Evolutionary conservation across 352 stramenopile species (phyloP).

Genomic region (Globisporangium irregulare): DNA sequence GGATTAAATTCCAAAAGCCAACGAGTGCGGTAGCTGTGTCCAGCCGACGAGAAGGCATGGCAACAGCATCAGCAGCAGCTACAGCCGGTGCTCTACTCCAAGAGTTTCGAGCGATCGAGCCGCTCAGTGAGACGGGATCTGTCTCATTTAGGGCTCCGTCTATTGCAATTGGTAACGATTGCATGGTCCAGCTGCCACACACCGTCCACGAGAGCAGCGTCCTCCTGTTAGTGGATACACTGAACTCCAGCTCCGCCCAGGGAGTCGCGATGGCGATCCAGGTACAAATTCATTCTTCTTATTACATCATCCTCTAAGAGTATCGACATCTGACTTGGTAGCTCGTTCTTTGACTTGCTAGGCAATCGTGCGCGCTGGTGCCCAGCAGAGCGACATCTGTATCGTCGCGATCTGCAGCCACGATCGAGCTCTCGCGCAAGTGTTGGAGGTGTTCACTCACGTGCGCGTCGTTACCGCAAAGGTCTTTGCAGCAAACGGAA

Average conservation of each 20-base stretch:
- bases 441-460: not conserved
- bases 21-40: not conserved
- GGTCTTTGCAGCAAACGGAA: not conserved
- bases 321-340: too few species aligned
- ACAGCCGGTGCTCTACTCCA: not conserved
- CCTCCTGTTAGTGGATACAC: not conserved
- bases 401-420: constrained; percentile 10
- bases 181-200: not conserved
- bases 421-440: constrained; percentile 3
- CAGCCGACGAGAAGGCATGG: not conserved
- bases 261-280: not conserved
- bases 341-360: constrained; percentile 6
- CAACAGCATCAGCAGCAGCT: not conserved
- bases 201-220: not conserved
- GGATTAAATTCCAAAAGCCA: not conserved
- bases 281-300: not conserved
- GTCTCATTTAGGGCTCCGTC: not conserved
- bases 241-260: not conserved
- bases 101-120: not conserved
- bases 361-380: not conserved
- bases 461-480: constrained; percentile 6
- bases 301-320: too few species aligned
- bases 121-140: not conserved
- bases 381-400: not conserved
- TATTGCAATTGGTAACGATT: too few species aligned